These are phyloP conservation scores for Saccharomycopsis olivae DNA, from an alignment of 805 yeast species.

Conservation along the genomic window DNA sequence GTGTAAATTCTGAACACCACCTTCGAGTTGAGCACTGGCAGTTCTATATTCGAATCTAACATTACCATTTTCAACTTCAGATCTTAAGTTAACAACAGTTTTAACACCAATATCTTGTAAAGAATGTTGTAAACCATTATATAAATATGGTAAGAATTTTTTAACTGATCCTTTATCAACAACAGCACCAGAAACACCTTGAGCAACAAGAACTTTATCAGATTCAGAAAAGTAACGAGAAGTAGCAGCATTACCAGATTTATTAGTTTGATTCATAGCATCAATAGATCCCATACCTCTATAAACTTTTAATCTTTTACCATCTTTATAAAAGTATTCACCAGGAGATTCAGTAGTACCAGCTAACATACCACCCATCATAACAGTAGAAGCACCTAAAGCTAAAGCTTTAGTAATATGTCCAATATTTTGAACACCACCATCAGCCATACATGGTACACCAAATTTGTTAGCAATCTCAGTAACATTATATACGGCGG, in stretches of 20 bases:
- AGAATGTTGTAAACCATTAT: slow-evolving; percentile 95
- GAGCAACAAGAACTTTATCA: slow-evolving; percentile 94
- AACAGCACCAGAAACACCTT: slow-evolving; percentile 97
- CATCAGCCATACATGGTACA: slow-evolving; percentile 98
- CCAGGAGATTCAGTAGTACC: slow-evolving; percentile 99
- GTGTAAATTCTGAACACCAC: slow-evolving; percentile 94
- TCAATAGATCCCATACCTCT: slow-evolving; percentile 99
- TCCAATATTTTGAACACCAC: slow-evolving; percentile 98
- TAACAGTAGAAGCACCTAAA: slow-evolving; percentile 91
- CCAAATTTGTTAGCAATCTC: slow-evolving; percentile 94
- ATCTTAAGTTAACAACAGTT: slow-evolving; percentile 54
- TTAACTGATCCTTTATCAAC: slow-evolving; percentile 92
- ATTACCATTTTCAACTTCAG: slow-evolving; percentile 50
- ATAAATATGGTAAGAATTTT: slow-evolving; percentile 89
- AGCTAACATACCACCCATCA: slow-evolving; percentile 99
- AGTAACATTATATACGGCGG: slow-evolving; percentile 91
- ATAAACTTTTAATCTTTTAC: slow-evolving; percentile 92
- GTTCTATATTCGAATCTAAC: slow-evolving; percentile 96
- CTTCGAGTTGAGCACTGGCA: slow-evolving; percentile 97
- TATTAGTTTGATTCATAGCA: slow-evolving; percentile 90
- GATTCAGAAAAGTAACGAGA: slow-evolving; percentile 96
- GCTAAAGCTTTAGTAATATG: slow-evolving; percentile 96
- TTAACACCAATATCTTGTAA: slow-evolving; percentile 93
- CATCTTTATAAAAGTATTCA: slow-evolving; percentile 94
- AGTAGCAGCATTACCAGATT: slow-evolving; percentile 91